Evolutionary conservation across 1,284 basidiomycete genomes (phyloP).

Genomic region (Leccinum griseonigrum): DNA sequence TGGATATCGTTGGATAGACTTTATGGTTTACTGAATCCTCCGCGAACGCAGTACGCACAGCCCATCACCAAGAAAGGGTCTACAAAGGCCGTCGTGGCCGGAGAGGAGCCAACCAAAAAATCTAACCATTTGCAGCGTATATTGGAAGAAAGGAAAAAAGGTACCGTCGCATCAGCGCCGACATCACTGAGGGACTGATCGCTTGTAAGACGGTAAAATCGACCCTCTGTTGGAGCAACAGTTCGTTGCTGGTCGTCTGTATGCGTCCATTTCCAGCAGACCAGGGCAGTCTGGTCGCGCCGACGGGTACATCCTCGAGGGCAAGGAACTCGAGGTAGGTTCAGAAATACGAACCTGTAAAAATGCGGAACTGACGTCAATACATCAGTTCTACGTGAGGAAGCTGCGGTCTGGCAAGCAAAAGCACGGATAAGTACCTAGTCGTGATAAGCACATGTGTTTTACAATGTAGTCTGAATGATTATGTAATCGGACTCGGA

Average conservation of each 20-base stretch:
- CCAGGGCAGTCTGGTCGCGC: conserved; percentile 93
- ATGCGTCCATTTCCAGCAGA: conserved; percentile 86
- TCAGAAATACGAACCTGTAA: conserved; percentile 4
- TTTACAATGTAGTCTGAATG: conserved; percentile 6
- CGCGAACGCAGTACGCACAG: conserved; percentile 72
- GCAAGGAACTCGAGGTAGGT: conserved; percentile 90
- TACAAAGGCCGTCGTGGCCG: conserved; percentile 52
- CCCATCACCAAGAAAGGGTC: conserved; percentile 79
- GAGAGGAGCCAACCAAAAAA: conserved; percentile 75
- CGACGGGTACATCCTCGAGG: conserved; percentile 95
- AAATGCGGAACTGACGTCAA: conserved; percentile 13
- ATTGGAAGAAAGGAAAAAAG: conserved; percentile 87
- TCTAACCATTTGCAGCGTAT: conserved; percentile 87
- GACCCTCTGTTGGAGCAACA: conserved; percentile 85
- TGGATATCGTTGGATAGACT: conserved; percentile 20
- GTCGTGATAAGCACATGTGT: no score
- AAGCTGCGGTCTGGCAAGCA: conserved; percentile 91
- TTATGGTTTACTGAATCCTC: conserved; percentile 10
- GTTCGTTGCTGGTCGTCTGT: conserved; percentile 86
- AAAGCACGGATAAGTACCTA: conserved; percentile 59
- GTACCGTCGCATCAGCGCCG: conserved; percentile 37
- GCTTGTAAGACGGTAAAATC: conserved; percentile 74
- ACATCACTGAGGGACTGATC: conserved; percentile 6
- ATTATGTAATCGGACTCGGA: conserved; percentile 30
- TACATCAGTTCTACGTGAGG: conserved; percentile 82